These are phyloP conservation scores for Fusarium setosum DNA, from an alignment of 2,329 filamentous ascomycete species.

Conservation along the genomic window DNA sequence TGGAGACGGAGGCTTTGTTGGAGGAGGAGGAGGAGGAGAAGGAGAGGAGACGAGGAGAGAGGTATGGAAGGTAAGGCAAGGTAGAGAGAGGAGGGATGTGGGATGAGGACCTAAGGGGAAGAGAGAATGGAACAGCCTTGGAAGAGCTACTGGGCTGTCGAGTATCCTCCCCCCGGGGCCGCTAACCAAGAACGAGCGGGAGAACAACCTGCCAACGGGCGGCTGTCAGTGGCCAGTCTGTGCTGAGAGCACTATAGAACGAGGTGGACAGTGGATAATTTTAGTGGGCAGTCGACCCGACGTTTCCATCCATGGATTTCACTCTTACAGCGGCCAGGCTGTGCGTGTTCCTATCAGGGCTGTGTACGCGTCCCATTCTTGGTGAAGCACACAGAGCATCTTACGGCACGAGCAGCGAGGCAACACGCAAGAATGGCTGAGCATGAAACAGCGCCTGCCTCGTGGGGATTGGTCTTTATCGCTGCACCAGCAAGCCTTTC, in stretches of 20 bases:
- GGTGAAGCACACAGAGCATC: constrained; percentile 5
- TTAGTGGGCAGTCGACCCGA: constrained; percentile 6
- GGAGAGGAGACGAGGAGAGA: constrained; percentile 28
- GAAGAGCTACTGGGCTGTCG: neutral
- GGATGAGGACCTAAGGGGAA: too few species aligned
- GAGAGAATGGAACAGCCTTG: neutral
- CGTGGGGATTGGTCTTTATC: neutral
- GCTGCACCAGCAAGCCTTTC: too few species aligned
- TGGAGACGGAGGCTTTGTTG: constrained; percentile 19
- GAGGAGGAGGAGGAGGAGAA: constrained; percentile 21
- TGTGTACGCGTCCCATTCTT: constrained; percentile 32
- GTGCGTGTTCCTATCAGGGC: constrained; percentile 29
- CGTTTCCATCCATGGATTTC: too few species aligned
- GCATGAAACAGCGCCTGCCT: neutral
- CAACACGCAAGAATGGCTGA: neutral
- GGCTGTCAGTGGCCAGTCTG: constrained; percentile 8
- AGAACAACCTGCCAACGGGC: constrained; percentile 2
- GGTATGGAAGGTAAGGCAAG: constrained; percentile 12
- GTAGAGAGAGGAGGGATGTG: too few species aligned
- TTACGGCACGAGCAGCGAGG: neutral
- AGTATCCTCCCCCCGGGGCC: neutral
- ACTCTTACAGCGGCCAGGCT: constrained; percentile 11
- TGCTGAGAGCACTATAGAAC: neutral
- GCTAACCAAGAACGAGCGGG: constrained; percentile 17
- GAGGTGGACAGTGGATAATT: neutral